Base-by-base conservation (phyloP, 768 basidiomycete species). In the Pleurotus giganteus region DNA sequence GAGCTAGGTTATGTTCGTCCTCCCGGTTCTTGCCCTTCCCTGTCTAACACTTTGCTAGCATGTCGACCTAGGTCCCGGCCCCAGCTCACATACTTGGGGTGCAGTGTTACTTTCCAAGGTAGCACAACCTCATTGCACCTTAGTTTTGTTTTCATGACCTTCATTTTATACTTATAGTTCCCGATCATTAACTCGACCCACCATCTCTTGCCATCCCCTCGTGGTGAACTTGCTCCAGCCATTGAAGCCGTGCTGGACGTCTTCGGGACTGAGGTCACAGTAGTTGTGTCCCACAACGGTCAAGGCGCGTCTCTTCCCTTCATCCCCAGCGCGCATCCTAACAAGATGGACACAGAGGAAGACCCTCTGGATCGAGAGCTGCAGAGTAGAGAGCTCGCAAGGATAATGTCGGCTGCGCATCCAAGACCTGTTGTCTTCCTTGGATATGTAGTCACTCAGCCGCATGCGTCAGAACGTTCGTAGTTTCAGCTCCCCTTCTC, bases 31-130 rank as follows among this genome's bases (percentile, higher is more conserved):
- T 31, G 28, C 27, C 28, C 39, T 13, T 8, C 11, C 42, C 21
- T 32, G 53, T 39, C 29, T 37, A 23, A 41, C 37, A 21, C 12
- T 27, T 42, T 43, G 56, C 56, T 59, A 94, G 90, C 84, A 94
- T 64, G 88, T 92, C 4, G 94, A 96, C 63, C 74, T 93, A 12
- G 94, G 94, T 2, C 94, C 93, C 3, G 91, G 91, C 36, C 91
- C 92, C 2, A 89, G 91, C 64, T 74, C 84, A 47, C 92, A 95
- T 63, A 95, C 93, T 0, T 95, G 93, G 93, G 93, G 93, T 45
- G 88, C 88, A 24, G 84, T 78, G 4, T 73, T 95, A 2, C 71
- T 95, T 2, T 91, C 90, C 3, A 93, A 94, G 75, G 89, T 81
- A 59, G 34, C 63, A 55, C 37, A 28, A 19, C 19, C 24, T 21